Percentiles rank a stretch among this genome's conserved stretches.
phyloP scores from a whole-genome alignment of 352 stramenopile genomes.

The Phytopythium vexans region DNA sequence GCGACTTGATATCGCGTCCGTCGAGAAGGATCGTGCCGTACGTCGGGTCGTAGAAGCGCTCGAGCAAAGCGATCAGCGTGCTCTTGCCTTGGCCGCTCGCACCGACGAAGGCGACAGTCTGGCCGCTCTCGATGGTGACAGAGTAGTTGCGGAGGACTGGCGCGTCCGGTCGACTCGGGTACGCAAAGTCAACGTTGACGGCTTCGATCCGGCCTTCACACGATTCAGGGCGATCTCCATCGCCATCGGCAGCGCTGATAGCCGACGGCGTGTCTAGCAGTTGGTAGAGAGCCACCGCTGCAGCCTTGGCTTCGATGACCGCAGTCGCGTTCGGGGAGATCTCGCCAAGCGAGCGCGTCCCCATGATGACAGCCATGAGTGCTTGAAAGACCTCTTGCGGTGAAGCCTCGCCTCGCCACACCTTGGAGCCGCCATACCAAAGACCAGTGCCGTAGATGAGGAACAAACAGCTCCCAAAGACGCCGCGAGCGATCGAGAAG shows the following conservation, averaged over 20 bases:
- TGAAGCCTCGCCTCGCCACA: constrained; percentile 12
- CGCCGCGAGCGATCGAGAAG: constrained; percentile 11
- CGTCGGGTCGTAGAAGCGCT: constrained; percentile 73
- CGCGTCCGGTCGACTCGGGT: constrained; percentile 40
- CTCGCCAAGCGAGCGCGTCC: constrained; percentile 18
- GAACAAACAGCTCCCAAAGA: constrained; percentile 21
- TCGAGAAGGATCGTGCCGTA: constrained; percentile 65
- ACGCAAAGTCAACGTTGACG: constrained; percentile 56
- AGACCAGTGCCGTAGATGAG: constrained; percentile 29
- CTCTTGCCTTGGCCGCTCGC: constrained; percentile 17
- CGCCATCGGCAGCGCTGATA: constrained; percentile 26
- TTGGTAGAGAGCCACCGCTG: constrained; percentile 25
- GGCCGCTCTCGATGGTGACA: constrained; percentile 11
- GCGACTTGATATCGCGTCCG: constrained; percentile 46
- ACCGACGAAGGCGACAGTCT: constrained; percentile 11
- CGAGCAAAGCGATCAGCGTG: constrained; percentile 37
- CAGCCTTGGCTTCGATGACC: constrained; percentile 12
- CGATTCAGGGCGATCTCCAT: constrained; percentile 18
- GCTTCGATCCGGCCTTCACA: constrained; percentile 37
- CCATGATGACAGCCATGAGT: constrained; percentile 28
- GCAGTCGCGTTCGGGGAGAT: constrained; percentile 30
- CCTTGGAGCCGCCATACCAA: constrained; percentile 32
- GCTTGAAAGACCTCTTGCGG: constrained; percentile 22
- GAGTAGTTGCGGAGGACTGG: constrained; percentile 12
- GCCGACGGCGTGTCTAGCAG: constrained; percentile 31